Percentiles rank a stretch among this genome's conserved stretches.
Conservation (phyloP, 1,139 yeast species). For the Suhomyces maxii region DNA sequence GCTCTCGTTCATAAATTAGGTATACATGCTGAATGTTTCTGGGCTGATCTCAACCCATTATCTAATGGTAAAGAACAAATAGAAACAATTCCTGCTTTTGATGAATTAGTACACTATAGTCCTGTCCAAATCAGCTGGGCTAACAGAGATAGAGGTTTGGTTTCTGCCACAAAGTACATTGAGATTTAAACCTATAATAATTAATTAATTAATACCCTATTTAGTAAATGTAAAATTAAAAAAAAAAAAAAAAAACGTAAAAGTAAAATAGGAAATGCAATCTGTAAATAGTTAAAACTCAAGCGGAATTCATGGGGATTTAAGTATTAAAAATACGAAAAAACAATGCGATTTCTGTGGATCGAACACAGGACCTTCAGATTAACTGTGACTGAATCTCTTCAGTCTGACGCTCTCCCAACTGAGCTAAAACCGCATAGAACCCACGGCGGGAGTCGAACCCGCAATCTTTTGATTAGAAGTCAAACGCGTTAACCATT, state of each 20-base stretch:
- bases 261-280: not conserved
- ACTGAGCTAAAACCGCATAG: constrained; percentile 63
- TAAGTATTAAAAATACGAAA: not conserved
- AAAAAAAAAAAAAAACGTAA: not conserved
- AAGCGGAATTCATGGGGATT: not conserved
- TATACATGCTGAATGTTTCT: constrained; percentile 60
- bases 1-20: constrained; percentile 42
- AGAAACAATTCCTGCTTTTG: constrained; percentile 61
- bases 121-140: constrained; percentile 67
- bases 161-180: constrained; percentile 48
- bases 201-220: not conserved
- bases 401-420: constrained; percentile 93
- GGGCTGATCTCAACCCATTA: constrained; percentile 61
- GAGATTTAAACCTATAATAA: constrained; percentile 30
- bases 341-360: constrained; percentile 34
- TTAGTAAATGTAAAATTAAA: not conserved
- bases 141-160: constrained; percentile 66
- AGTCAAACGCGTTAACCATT: constrained; percentile 20
- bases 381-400: constrained; percentile 42
- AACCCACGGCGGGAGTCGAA: constrained; percentile 21
- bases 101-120: constrained; percentile 63
- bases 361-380: constrained; percentile 61
- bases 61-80: constrained; percentile 31
- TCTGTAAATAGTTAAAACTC: not conserved
- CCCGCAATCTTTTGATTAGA: constrained; percentile 19